Evolutionary conservation across 1,284 basidiomycete species (phyloP).

Genomic region (Ceratobasidium sp.): DNA sequence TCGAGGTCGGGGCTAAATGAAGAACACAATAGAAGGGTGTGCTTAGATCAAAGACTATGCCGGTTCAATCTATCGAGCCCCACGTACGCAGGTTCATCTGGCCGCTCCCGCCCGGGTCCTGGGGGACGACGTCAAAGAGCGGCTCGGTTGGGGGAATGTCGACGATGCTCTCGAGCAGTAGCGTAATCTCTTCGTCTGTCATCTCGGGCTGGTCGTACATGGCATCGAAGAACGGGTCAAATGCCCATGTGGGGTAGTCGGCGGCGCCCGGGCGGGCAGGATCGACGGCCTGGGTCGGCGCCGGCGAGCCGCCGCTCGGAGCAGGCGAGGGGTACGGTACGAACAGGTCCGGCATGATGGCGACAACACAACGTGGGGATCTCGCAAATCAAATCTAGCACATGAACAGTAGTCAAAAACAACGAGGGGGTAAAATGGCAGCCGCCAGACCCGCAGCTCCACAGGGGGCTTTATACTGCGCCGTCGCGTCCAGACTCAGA

Average conservation of each 20-base stretch:
- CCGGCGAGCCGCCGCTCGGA: slow-evolving; percentile 1
- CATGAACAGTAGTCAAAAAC: background rate
- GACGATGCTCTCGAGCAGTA: background rate
- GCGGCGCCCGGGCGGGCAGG: background rate
- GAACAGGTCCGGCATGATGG: slow-evolving; percentile 32
- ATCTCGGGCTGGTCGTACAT: background rate
- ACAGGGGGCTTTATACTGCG: background rate
- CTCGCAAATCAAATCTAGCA: background rate
- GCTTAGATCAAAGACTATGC: slow-evolving; percentile 11
- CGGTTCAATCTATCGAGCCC: background rate
- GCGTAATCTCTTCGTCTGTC: background rate
- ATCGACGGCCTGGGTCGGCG: background rate
- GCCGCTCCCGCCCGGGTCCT: background rate
- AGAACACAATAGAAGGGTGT: slow-evolving; percentile 22
- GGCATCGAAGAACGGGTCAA: slow-evolving; percentile 1
- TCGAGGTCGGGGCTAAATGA: slow-evolving; percentile 5
- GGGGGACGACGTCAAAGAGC: background rate
- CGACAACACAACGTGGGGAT: background rate
- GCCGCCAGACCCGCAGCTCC: background rate
- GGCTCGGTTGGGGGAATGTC: background rate
- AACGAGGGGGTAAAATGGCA: background rate
- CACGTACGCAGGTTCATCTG: background rate
- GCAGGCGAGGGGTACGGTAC: slow-evolving; percentile 27
- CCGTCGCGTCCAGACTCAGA: background rate
- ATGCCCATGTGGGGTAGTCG: background rate